Conservation (phyloP, 2,329 filamentous ascomycete genomes). For the Talaromyces sp. region DNA sequence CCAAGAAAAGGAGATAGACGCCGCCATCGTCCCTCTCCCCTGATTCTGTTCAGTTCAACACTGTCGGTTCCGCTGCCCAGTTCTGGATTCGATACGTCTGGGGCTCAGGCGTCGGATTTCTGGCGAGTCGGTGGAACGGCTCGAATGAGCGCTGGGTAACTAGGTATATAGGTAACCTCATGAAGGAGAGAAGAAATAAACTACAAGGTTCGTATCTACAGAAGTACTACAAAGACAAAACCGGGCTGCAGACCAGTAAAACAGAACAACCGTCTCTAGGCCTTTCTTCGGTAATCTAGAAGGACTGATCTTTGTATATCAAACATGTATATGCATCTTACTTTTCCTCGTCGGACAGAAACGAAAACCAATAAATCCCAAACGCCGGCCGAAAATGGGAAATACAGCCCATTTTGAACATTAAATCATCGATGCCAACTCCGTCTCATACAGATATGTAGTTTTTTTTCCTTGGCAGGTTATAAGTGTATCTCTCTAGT, state of each 20-base stretch:
- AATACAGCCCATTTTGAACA: not conserved
- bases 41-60: not conserved
- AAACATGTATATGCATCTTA: not conserved
- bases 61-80: not conserved
- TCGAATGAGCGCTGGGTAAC: not conserved
- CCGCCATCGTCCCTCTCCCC: conserved; percentile 42
- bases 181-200: not conserved
- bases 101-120: not conserved
- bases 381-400: not conserved
- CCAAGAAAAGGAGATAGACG: conserved; percentile 66
- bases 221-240: no score
- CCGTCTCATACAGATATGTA: conserved; percentile 2
- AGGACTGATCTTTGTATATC: not conserved
- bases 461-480: not conserved
- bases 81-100: not conserved
- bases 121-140: not conserved
- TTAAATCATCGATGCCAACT: not conserved
- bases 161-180: not conserved
- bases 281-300: not conserved
- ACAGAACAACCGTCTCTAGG: not conserved
- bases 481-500: not conserved
- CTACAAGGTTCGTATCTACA: no score
- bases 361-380: not conserved
- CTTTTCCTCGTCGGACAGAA: not conserved
- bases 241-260: no score